Conservation (phyloP, 75 land plant genomes). For the Cupressus sempervirens region DNA sequence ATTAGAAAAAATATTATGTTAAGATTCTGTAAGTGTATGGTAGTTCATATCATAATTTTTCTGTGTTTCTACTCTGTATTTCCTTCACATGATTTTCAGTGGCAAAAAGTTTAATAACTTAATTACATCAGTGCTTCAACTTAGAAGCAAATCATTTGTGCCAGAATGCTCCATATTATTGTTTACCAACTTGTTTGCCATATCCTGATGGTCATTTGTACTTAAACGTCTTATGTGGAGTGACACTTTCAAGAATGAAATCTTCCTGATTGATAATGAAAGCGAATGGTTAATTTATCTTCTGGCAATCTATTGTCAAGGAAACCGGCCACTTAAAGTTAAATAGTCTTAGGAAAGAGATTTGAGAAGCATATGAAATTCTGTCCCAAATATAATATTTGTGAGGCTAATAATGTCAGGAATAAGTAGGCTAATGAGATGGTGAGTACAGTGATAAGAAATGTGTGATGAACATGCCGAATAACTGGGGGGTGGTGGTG, state of each 20-base stretch:
- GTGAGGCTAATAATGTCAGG: background rate
- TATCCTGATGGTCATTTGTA: background rate
- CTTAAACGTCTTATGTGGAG: background rate
- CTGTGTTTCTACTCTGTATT: conserved; percentile 6
- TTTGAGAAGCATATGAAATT: background rate
- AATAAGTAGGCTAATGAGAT: background rate
- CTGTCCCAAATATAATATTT: too few species aligned
- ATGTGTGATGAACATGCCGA: too few species aligned
- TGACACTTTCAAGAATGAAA: background rate
- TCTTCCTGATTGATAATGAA: background rate
- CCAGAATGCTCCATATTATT: background rate
- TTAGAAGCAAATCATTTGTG: background rate
- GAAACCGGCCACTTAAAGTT: background rate
- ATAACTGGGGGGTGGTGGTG: too few species aligned
- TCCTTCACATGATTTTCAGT: background rate
- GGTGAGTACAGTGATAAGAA: background rate
- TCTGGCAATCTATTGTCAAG: background rate
- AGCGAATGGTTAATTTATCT: background rate
- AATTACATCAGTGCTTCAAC: background rate
- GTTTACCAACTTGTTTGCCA: background rate
- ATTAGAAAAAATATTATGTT: background rate
- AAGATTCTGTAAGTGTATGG: background rate
- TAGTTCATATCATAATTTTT: background rate
- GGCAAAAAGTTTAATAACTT: background rate
- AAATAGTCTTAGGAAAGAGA: background rate